These are phyloP conservation scores for Phytophthora ohioensis DNA, from an alignment of 352 stramenopile genomes.

Conservation along the genomic window DNA sequence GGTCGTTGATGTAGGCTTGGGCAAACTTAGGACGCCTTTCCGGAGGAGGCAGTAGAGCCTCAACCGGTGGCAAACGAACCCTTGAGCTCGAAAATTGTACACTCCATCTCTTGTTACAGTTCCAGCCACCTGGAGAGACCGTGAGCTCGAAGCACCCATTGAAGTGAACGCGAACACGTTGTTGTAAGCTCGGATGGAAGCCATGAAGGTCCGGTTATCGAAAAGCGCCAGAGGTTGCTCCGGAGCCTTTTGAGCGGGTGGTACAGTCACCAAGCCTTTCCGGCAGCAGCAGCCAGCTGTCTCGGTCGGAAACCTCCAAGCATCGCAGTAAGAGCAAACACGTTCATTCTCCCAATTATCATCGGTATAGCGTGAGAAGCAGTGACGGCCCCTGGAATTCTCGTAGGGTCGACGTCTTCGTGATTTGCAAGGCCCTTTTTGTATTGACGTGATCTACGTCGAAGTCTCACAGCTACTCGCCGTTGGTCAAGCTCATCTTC, in stretches of 20 bases:
- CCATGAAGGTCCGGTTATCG: neutral
- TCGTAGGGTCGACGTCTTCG: neutral
- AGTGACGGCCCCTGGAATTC: neutral
- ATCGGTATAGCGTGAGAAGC: neutral
- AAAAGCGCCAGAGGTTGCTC: neutral
- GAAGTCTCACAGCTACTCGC: neutral
- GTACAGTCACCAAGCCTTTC: neutral
- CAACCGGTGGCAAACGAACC: conserved; percentile 3
- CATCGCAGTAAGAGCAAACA: neutral
- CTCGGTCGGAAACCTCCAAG: neutral
- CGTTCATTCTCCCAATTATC: neutral
- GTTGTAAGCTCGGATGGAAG: conserved; percentile 16
- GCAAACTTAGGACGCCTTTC: conserved; percentile 1
- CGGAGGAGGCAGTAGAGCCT: neutral
- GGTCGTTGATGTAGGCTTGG: conserved; percentile 25
- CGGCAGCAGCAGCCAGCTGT: neutral
- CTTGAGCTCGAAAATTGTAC: conserved; percentile 5
- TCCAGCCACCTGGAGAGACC: conserved; percentile 1
- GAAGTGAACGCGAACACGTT: neutral
- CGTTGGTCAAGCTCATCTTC: too few species aligned
- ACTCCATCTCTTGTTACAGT: neutral
- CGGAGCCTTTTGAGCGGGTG: neutral
- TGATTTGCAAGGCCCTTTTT: neutral
- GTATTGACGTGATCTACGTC: neutral
- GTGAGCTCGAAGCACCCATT: conserved; percentile 10